These are phyloP conservation scores for Hyphopichia homilentoma DNA, from an alignment of 805 yeast genomes.

Conservation along the genomic window DNA sequence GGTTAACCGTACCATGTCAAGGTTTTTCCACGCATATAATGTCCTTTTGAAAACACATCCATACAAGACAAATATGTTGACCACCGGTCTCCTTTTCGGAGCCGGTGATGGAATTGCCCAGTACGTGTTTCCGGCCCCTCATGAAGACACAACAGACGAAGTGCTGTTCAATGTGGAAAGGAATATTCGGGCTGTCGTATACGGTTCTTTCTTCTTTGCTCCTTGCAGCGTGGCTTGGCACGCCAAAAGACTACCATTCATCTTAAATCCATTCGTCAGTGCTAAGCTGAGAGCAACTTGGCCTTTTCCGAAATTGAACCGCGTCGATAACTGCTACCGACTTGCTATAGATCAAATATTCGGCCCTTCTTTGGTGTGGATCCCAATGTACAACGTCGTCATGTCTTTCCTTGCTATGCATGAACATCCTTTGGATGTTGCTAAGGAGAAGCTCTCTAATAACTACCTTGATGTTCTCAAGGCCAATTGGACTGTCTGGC, in stretches of 20 bases:
- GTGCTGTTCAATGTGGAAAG: slow-evolving; percentile 20
- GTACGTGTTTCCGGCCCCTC: slow-evolving; percentile 28
- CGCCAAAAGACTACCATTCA: slow-evolving; percentile 30
- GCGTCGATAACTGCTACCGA: slow-evolving; percentile 18
- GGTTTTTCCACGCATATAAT: slow-evolving; percentile 14
- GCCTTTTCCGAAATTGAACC: slow-evolving; percentile 9
- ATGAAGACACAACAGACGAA: background rate
- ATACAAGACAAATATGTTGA: slow-evolving; percentile 48
- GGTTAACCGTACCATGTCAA: no score
- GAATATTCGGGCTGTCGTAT: slow-evolving; percentile 32
- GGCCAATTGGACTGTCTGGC: slow-evolving; percentile 43
- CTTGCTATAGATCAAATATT: slow-evolving; percentile 35
- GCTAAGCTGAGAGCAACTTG: slow-evolving; percentile 8
- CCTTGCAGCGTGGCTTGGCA: slow-evolving; percentile 40
- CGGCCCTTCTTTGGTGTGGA: slow-evolving; percentile 37
- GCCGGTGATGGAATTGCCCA: slow-evolving; percentile 42
- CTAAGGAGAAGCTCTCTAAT: slow-evolving; percentile 27
- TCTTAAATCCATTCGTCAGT: slow-evolving; percentile 33
- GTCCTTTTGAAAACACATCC: slow-evolving; percentile 42
- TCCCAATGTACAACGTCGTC: slow-evolving; percentile 39
- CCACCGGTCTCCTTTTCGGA: slow-evolving; percentile 48
- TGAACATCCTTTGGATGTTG: slow-evolving; percentile 29
- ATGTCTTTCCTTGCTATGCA: slow-evolving; percentile 35
- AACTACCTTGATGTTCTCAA: slow-evolving; percentile 41
- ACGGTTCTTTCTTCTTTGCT: slow-evolving; percentile 36